These are phyloP conservation scores for Leishmania amazonensis DNA, from an alignment of 208 protist species.

Conservation along the genomic window DNA sequence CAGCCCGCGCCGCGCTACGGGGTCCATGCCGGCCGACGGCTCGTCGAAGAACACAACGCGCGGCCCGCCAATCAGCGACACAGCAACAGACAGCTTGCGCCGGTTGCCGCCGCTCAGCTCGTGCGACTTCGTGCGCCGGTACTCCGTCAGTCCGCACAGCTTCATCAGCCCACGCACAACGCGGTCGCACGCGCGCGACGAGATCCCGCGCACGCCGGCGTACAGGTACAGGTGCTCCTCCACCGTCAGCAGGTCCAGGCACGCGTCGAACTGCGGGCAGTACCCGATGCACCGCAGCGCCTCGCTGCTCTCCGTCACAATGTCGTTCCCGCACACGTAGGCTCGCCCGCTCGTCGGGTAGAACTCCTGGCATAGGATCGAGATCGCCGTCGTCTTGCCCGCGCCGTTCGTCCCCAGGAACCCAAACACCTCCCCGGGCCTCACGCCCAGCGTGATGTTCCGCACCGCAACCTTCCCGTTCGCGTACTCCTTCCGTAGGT, in stretches of 20 bases:
- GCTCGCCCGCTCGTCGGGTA: conserved; percentile 65
- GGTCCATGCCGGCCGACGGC: conserved; percentile 91
- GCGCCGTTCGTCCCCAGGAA: conserved; percentile 91
- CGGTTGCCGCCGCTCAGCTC: conserved; percentile 83
- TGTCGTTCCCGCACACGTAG: conserved; percentile 60
- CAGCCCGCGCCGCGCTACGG: conserved; percentile 67
- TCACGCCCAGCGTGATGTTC: conserved; percentile 71
- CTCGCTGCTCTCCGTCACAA: conserved; percentile 42
- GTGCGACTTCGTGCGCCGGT: conserved; percentile 33
- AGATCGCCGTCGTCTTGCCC: conserved; percentile 87
- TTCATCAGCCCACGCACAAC: conserved; percentile 42
- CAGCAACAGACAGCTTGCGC: conserved; percentile 79
- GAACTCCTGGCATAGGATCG: conserved; percentile 79
- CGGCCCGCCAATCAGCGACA: conserved; percentile 83
- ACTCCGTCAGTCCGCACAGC: conserved; percentile 47
- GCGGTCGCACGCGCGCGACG: conserved; percentile 2
- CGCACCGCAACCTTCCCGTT: conserved; percentile 75
- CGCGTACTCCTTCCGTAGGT: conserved; percentile 66
- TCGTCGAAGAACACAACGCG: conserved; percentile 87
- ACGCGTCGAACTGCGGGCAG: conserved; percentile 94
- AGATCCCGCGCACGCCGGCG: conserved; percentile 37
- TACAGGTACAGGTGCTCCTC: conserved; percentile 78
- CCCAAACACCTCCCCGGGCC: conserved; percentile 78
- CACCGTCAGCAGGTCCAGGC: conserved; percentile 89
- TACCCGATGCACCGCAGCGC: conserved; percentile 77